Conservation (phyloP, 129 eudicot genomes). For the Helichrysum umbraculigerum region DNA sequence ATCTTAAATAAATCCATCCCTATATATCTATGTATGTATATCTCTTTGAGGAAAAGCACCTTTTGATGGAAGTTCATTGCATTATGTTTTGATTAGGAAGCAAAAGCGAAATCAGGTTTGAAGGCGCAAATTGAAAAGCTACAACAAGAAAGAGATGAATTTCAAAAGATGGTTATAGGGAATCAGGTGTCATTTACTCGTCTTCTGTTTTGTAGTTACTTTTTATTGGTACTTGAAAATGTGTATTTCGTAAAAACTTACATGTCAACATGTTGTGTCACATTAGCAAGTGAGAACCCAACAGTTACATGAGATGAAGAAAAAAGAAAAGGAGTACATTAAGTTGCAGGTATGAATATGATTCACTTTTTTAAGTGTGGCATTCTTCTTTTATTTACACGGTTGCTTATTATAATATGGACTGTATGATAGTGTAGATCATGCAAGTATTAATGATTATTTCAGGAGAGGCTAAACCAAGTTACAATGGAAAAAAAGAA, state of each 20-base stretch:
- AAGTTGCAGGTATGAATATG: slow-evolving; percentile 79
- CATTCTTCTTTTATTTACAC: not conserved
- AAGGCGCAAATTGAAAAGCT: slow-evolving; percentile 86
- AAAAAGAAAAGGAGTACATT: slow-evolving; percentile 83
- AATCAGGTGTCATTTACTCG: slow-evolving; percentile 51
- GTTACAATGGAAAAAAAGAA: slow-evolving; percentile 92
- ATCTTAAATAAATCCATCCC: not conserved
- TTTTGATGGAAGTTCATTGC: not conserved
- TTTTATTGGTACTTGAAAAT: not conserved
- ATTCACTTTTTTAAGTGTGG: not conserved
- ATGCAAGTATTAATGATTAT: not conserved
- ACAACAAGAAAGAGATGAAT: slow-evolving; percentile 92
- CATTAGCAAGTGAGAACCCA: slow-evolving; percentile 89
- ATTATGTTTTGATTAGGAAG: slow-evolving; percentile 53
- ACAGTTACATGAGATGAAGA: slow-evolving; percentile 95
- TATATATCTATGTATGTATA: not conserved
- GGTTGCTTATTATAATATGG: slow-evolving; percentile 1
- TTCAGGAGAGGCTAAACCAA: slow-evolving; percentile 82
- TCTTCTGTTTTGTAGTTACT: not conserved
- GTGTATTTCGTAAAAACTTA: not conserved
- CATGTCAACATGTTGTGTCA: slow-evolving; percentile 3
- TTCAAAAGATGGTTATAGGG: slow-evolving; percentile 88
- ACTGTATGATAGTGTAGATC: slow-evolving; percentile 1
- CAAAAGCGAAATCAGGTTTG: slow-evolving; percentile 74
- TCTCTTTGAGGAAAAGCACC: not conserved